Evolutionary conservation across 495 filamentous ascomycete species (phyloP), one percentile per base, ranked within the genome.

Genomic region (Penicillium herquei): DNA sequence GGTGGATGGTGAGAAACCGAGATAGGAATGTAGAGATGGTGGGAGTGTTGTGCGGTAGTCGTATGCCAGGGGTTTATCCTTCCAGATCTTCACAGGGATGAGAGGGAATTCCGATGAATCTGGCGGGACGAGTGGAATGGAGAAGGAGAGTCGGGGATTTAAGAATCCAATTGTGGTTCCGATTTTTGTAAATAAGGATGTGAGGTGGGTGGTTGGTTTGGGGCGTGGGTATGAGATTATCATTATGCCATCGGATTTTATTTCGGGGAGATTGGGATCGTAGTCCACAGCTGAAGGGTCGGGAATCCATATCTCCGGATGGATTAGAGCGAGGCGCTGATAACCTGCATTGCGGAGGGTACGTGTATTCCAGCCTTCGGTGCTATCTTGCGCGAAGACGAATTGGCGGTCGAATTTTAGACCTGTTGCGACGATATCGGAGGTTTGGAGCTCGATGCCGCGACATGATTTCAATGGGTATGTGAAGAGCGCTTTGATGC

Each of bases 391-490:
- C 1, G 87, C 89, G 60, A 96, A 90, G 46, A 83, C 87, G 77
- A 91, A 96, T 59, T 90, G 84, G 1, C 93, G 86, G 68, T 98
- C 93, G 67, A 87, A 88, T 67, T 88, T 78, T 43, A 98, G 78
- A 3, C 92, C 92, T 13, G 84, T 85, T 6, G 82, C 66, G 30
- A 92, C 71, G 5, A 96, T 80, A 47, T 84, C 83, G 41, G 82
- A 84, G 49, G 76, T 63, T 50, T 81, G 72, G 49, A 96, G 65
- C 70, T 96, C 90, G 16, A 96, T 84, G 12, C 87, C 89, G 56
- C 79, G 77, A 67, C 92, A 96, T 54, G 87, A 90, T 74, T 97
- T 97, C 61, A 96, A 74, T 0, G 93, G 93, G 67, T 92, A 96
- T 39, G 90, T 86, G 75, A 87, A 92, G 39, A 96, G 79, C 45